A percentile compares a stretch with the other conserved stretches of the same genome.
Conservation (phyloP, 148 eudicot species). For the Rhododendron ferrugineum region DNA sequence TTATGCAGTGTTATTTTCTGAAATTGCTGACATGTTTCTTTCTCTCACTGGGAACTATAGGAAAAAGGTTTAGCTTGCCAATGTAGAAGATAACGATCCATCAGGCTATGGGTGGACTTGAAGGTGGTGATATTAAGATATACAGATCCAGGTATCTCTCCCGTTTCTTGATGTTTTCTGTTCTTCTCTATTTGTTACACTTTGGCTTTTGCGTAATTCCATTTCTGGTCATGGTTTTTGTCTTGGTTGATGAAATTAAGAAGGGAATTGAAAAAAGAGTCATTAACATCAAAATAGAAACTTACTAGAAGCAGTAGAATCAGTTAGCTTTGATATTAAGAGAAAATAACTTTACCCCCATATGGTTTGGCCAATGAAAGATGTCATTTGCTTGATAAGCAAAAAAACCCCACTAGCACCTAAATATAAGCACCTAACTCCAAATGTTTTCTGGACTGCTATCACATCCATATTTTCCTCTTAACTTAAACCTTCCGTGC, state of each 20-base stretch:
- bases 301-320: not conserved
- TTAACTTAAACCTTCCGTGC: not conserved
- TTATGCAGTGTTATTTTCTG: not conserved
- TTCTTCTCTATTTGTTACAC: not conserved
- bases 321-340: not conserved
- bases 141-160: conserved; percentile 71
- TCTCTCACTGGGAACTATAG: conserved; percentile 24
- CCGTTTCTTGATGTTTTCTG: not conserved
- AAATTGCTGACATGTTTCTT: conserved; percentile 4
- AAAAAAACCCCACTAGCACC: not conserved
- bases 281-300: not conserved
- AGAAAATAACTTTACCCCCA: not conserved
- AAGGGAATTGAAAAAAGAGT: not conserved
- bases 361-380: not conserved
- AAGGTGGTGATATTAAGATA: conserved; percentile 71
- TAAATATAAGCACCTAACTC: not conserved
- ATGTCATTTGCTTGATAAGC: not conserved
- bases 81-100: conserved; percentile 98
- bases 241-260: not conserved
- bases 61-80: conserved; percentile 91
- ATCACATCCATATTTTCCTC: not conserved
- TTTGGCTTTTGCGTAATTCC: not conserved
- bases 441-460: not conserved
- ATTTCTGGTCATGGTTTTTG: not conserved
- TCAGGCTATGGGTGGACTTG: conserved; percentile 92